Percentiles rank a stretch among this genome's conserved stretches.
These are phyloP conservation scores for Circinella umbellata DNA, from an alignment of 371 early-diverging fungal species.

Conservation along the genomic window DNA sequence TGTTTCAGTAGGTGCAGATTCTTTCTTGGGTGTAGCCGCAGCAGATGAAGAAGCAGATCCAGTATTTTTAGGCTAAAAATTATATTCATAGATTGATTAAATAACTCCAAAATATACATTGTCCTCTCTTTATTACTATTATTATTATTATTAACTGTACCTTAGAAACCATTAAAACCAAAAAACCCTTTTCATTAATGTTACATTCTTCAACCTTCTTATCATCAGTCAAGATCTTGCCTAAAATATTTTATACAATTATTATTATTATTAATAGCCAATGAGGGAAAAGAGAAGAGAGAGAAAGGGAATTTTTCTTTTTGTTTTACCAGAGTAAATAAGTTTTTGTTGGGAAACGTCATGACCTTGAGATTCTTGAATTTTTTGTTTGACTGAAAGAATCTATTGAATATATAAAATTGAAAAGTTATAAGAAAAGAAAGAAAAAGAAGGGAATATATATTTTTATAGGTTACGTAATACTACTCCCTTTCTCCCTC, in stretches of 20 bases:
- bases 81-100: background rate
- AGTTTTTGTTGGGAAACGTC: conserved; percentile 82
- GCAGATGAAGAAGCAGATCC: conserved; percentile 23
- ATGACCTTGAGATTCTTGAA: conserved; percentile 73
- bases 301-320: no score
- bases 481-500: no score
- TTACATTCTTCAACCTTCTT: conserved; percentile 76
- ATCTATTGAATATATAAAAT: conserved; percentile 44
- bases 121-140: background rate
- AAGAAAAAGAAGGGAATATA: background rate
- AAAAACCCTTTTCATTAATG: conserved; percentile 90
- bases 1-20: conserved; percentile 15
- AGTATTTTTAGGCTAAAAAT: conserved; percentile 58
- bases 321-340: conserved; percentile 84
- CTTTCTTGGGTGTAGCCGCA: conserved; percentile 28
- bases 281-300: no score
- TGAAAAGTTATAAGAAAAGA: no score
- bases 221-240: conserved; percentile 88
- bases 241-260: conserved; percentile 38
- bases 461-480: conserved; percentile 1
- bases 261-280: no score
- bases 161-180: conserved; percentile 95
- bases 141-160: conserved; percentile 46
- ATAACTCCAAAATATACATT: no score
- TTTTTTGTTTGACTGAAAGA: conserved; percentile 77